phyloP scores from a whole-genome alignment of 2,329 filamentous ascomycete species.

The Rasamsonia emersonii region DNA sequence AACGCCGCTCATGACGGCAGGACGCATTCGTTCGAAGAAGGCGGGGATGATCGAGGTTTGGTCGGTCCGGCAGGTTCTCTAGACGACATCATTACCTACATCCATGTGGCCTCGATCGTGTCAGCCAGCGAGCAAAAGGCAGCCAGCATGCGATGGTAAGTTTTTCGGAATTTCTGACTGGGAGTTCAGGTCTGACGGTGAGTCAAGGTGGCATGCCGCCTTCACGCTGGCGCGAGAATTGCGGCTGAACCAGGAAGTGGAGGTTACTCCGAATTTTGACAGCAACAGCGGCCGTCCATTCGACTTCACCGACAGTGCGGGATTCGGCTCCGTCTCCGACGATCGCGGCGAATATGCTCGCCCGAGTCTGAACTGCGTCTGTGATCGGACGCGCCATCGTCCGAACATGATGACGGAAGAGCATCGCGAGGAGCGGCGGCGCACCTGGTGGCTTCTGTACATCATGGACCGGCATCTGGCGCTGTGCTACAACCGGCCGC shows the following conservation, averaged over 20 bases:
- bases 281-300: slow-evolving; percentile 23
- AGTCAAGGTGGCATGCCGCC: slow-evolving; percentile 67
- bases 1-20: slow-evolving; percentile 68
- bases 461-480: slow-evolving; percentile 85
- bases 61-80: slow-evolving; percentile 58
- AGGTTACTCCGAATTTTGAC: slow-evolving; percentile 23
- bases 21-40: slow-evolving; percentile 37
- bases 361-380: slow-evolving; percentile 28
- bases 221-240: slow-evolving; percentile 85
- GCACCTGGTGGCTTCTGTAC: slow-evolving; percentile 92
- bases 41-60: slow-evolving; percentile 47
- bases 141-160: slow-evolving; percentile 73
- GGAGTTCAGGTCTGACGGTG: background rate
- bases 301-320: slow-evolving; percentile 25
- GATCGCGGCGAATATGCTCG: slow-evolving; percentile 24
- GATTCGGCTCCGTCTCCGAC: slow-evolving; percentile 40
- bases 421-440: slow-evolving; percentile 76
- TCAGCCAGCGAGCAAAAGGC: slow-evolving; percentile 92
- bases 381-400: slow-evolving; percentile 17
- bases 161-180: slow-evolving; percentile 1
- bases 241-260: slow-evolving; percentile 74
- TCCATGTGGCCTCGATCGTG: slow-evolving; percentile 83
- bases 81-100: slow-evolving; percentile 86
- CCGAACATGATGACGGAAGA: slow-evolving; percentile 56
- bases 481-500: slow-evolving; percentile 81